These are phyloP conservation scores for Tetragonia tetragonoides DNA, from an alignment of 148 eudicot genomes.

Conservation along the genomic window DNA sequence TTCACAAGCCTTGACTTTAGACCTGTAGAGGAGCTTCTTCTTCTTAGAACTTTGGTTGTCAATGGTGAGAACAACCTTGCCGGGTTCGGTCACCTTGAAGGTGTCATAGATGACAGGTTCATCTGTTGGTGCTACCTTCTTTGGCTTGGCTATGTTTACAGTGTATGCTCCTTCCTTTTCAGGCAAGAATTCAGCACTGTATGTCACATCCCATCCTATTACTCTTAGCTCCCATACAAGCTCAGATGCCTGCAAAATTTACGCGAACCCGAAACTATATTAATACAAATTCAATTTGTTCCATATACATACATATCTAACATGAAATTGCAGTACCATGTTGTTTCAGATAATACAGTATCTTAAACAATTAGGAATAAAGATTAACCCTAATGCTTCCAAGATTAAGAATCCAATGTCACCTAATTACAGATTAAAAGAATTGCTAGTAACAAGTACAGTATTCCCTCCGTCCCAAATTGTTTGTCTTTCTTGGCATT, in stretches of 20 bases:
- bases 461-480: too few species aligned
- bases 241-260: constrained; percentile 29
- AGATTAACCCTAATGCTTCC: neutral
- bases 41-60: constrained; percentile 58
- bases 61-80: constrained; percentile 49
- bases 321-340: too few species aligned
- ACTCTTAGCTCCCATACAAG: constrained; percentile 58
- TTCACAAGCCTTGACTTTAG: constrained; percentile 44
- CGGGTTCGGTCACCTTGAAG: constrained; percentile 52
- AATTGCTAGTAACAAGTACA: neutral
- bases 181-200: constrained; percentile 50
- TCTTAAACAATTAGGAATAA: neutral
- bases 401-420: constrained; percentile 7
- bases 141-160: constrained; percentile 45
- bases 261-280: neutral
- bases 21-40: constrained; percentile 63
- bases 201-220: constrained; percentile 58
- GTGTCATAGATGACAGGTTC: constrained; percentile 40
- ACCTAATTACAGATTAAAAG: constrained; percentile 4
- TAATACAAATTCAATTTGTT: neutral
- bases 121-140: constrained; percentile 40
- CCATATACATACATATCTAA: neutral
- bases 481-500: too few species aligned
- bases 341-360: too few species aligned
- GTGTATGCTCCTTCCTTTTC: constrained; percentile 50